A percentile compares a stretch with the other conserved stretches of the same genome.
Conservation (phyloP, 2,329 filamentous ascomycete genomes). For the Aspergillus versicolor region DNA sequence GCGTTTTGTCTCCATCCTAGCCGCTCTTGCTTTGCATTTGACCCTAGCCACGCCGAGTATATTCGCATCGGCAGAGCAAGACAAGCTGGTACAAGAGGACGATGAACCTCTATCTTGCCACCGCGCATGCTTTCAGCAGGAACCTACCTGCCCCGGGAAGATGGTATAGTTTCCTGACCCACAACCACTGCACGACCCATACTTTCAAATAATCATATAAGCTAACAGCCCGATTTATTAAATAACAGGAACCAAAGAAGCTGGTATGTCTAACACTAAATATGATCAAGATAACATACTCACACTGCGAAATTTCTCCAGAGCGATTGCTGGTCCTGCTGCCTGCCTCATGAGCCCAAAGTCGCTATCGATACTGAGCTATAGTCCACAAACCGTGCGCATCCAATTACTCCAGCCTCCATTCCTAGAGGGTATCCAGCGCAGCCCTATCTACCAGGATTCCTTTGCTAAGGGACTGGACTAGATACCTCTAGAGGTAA, state of each 20-base stretch:
- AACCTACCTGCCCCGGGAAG: not conserved
- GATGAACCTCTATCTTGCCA: not conserved
- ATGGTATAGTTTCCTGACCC: not conserved
- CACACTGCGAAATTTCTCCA: not conserved
- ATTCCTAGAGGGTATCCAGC: too few species aligned
- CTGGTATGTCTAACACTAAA: not conserved
- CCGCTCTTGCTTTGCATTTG: not conserved
- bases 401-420: too few species aligned
- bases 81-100: not conserved
- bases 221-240: not conserved
- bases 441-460: too few species aligned
- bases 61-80: not conserved
- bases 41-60: not conserved
- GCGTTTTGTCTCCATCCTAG: not conserved
- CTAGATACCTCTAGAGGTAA: too few species aligned
- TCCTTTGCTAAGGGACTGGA: too few species aligned
- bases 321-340: not conserved
- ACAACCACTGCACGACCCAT: not conserved
- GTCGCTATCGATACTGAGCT: too few species aligned
- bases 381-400: too few species aligned
- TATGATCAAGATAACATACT: too few species aligned
- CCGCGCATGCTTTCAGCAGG: not conserved
- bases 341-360: not conserved
- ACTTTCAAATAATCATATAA: not conserved
- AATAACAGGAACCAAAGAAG: not conserved